These are phyloP conservation scores for Solanum stenotomum DNA, from an alignment of 257 asterid species.

Conservation along the genomic window DNA sequence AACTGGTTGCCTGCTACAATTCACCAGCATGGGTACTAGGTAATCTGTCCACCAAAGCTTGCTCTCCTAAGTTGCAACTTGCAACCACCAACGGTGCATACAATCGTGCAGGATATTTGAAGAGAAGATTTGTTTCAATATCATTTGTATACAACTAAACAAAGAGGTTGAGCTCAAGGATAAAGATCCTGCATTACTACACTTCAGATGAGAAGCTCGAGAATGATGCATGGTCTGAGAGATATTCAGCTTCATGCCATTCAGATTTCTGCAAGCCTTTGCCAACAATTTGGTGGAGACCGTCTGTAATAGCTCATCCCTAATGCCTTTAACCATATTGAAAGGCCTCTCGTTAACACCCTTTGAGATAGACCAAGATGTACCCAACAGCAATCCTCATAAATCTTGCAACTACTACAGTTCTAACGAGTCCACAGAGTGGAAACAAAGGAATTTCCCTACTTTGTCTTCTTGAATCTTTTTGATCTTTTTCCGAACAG, in stretches of 20 bases:
- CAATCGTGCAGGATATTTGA: not conserved
- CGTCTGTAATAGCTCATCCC: not conserved
- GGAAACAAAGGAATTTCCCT: not conserved
- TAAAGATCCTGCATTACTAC: not conserved
- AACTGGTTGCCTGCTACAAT: not conserved
- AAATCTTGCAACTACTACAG: not conserved
- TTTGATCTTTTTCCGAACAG: not conserved
- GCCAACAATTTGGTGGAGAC: not conserved
- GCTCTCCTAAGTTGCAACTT: not conserved
- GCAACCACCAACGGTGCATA: not conserved
- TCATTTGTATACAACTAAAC: not conserved
- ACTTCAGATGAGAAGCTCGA: not conserved
- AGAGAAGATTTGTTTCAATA: not conserved
- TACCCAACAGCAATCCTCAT: not conserved
- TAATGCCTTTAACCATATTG: not conserved
- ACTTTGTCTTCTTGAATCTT: not conserved
- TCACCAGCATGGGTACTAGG: not conserved
- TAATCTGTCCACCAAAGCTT: not conserved
- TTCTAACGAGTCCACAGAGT: not conserved
- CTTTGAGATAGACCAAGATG: not conserved
- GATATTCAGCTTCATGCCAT: not conserved
- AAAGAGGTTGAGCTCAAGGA: not conserved
- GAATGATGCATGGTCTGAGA: not conserved
- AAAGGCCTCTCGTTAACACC: not conserved
- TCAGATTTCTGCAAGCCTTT: not conserved